Evolutionary conservation across 2,329 filamentous ascomycete species (phyloP), one percentile per base, ranked within the genome.

Genomic region (Periconia sp.): DNA sequence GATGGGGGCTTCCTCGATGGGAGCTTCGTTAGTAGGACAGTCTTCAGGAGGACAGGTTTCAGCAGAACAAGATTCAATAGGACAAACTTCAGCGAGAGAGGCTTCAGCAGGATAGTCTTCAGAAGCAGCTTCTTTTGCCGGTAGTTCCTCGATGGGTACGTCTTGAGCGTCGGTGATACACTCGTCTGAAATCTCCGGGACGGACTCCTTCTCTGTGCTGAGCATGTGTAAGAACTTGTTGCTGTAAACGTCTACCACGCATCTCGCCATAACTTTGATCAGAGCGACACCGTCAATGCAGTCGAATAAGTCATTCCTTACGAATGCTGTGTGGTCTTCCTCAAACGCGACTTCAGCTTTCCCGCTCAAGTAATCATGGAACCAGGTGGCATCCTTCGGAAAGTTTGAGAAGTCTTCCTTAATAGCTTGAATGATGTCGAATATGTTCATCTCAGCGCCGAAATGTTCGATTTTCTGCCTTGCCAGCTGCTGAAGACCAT

Each of bases 271-370:
- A 11, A 57, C 31, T 41, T 44, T 55, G 15, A 10, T 46, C 5
- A 62, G 47, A 41, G 19, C 44, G 7, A 54, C 53, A 55, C 56
- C 40, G n/a, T 45, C 35, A 47, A 60, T 55, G 50, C 45, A 33
- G 23, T 47, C 23, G 13, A 60, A 57, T 35, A 60, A 48, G 37
- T 43, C 47, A 33, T 53, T 19, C 17, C 23, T 46, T 41, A 33
- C 47, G 46, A 63, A 59, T 27, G 44, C 20, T 3, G 46, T 56
- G 45, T 54, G 42, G 41, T 59, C 54, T 46, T 54, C 41, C 42
- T 61, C 40, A 42, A 61, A 59, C 17, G 58, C 49, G 20, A 30
- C 31, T 49, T 52, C 52, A 23, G 41, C 33, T 43, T 58, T 59
- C 20, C 37, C 23, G 1, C 56, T 30, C 27, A 63, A 41, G 52